Evolutionary conservation across 2,329 filamentous ascomycete species (phyloP).

Genomic region (Phyllosticta citriasiana): DNA sequence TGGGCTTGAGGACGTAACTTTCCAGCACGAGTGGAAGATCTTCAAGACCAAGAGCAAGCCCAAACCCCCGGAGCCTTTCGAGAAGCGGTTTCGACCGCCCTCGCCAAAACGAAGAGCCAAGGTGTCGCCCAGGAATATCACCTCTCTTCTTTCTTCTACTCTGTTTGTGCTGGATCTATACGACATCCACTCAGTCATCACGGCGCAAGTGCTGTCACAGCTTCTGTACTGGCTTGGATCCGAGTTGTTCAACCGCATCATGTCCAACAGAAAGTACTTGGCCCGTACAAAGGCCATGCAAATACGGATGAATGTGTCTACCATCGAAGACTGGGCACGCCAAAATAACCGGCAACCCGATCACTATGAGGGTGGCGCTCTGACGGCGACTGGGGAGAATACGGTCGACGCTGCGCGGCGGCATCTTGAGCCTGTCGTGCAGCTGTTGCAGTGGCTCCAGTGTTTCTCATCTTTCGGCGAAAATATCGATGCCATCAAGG

Average conservation of each 20-base stretch:
- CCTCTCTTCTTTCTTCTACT: constrained; percentile 87
- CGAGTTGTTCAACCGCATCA: constrained; percentile 94
- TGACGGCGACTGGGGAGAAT: constrained; percentile 72
- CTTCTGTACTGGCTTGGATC: constrained; percentile 93
- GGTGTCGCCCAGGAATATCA: constrained; percentile 87
- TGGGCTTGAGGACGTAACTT: constrained; percentile 90
- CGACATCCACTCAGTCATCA: constrained; percentile 96
- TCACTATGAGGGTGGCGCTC: constrained; percentile 88
- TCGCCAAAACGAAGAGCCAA: constrained; percentile 90
- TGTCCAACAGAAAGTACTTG: constrained; percentile 90
- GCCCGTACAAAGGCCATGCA: constrained; percentile 98
- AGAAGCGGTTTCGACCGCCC: constrained; percentile 84
- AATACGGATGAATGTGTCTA: constrained; percentile 97
- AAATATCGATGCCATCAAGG: constrained; percentile 78
- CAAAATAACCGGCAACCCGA: constrained; percentile 89
- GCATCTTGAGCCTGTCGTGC: constrained; percentile 83
- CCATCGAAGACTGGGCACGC: constrained; percentile 90
- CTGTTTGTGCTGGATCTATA: constrained; percentile 97
- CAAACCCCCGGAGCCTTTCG: constrained; percentile 72
- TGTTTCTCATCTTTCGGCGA: constrained; percentile 93
- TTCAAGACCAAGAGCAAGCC: constrained; percentile 86
- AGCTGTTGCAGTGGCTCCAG: constrained; percentile 93
- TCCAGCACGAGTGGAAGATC: constrained; percentile 97
- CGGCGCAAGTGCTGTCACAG: constrained; percentile 81
- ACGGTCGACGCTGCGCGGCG: constrained; percentile 75